A percentile compares a stretch with the other conserved stretches of the same genome.
Conservation (phyloP, 2,329 filamentous ascomycete genomes). For the Dactylellina haptotyla region DNA sequence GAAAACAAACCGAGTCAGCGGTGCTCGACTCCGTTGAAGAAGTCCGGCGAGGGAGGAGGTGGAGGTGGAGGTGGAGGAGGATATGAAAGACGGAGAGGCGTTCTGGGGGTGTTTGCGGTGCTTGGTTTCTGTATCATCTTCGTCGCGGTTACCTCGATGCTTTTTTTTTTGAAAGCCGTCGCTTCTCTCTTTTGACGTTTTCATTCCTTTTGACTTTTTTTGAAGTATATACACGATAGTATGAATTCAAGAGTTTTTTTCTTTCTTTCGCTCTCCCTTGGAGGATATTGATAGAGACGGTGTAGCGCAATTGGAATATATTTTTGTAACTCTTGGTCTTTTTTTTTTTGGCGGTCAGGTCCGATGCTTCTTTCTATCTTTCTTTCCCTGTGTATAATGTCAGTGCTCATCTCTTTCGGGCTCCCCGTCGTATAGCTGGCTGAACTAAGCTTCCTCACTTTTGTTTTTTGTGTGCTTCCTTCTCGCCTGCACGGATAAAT, state of each 20-base stretch:
- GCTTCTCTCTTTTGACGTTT: neutral
- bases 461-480: neutral
- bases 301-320: no score
- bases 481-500: slow-evolving; percentile 36
- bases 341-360: slow-evolving; percentile 3
- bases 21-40: neutral
- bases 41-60: no score
- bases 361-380: neutral
- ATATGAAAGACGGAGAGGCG: slow-evolving; percentile 17
- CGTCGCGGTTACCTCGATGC: neutral
- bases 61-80: neutral
- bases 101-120: slow-evolving; percentile 37
- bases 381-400: neutral
- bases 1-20: neutral
- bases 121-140: slow-evolving; percentile 20
- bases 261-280: neutral
- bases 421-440: neutral
- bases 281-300: no score
- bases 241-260: neutral
- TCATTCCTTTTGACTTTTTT: neutral
- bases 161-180: neutral
- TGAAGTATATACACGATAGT: neutral
- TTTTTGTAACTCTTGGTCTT: neutral
- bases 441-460: neutral
- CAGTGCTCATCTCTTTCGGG: neutral